These are phyloP conservation scores for Trametes cubensis DNA, from an alignment of 768 basidiomycete species.

Conservation along the genomic window DNA sequence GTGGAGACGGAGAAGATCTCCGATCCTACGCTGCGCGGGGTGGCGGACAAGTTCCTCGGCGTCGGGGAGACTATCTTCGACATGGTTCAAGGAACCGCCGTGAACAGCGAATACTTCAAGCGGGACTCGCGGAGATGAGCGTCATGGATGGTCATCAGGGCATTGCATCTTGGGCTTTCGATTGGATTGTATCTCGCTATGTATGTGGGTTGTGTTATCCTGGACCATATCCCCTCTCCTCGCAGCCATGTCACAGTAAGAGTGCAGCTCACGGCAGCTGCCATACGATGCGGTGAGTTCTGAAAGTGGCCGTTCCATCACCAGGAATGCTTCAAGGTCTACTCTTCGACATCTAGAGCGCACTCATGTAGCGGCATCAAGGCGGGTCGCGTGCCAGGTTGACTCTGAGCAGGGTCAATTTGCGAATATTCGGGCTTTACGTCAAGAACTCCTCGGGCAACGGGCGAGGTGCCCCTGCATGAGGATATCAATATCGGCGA, in stretches of 20 bases:
- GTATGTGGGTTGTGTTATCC: constrained; percentile 17
- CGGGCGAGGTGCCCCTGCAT: too few relatives aligned
- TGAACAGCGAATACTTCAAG: constrained; percentile 85
- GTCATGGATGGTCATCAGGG: background rate
- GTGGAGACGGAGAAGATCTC: constrained; percentile 72
- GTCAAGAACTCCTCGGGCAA: too few relatives aligned
- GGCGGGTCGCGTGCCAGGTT: too few relatives aligned
- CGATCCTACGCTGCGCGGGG: constrained; percentile 73
- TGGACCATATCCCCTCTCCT: background rate
- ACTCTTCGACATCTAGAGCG: too few relatives aligned
- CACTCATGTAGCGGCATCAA: too few relatives aligned
- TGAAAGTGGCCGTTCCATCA: too few relatives aligned
- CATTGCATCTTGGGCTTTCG: background rate
- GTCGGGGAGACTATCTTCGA: constrained; percentile 91
- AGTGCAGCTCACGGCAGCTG: background rate
- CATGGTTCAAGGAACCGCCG: constrained; percentile 79
- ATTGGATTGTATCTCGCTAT: constrained; percentile 15
- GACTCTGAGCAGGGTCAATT: too few relatives aligned
- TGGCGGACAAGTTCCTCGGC: constrained; percentile 81
- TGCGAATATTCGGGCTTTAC: too few relatives aligned
- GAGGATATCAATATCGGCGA: too few relatives aligned
- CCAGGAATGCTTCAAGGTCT: too few relatives aligned
- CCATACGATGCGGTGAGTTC: background rate
- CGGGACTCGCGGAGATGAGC: constrained; percentile 47
- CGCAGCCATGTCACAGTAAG: background rate